Percentiles rank a stretch among this genome's conserved stretches.
Conservation (phyloP, 805 yeast genomes). For the Saccharomyces kudriavzevii region DNA sequence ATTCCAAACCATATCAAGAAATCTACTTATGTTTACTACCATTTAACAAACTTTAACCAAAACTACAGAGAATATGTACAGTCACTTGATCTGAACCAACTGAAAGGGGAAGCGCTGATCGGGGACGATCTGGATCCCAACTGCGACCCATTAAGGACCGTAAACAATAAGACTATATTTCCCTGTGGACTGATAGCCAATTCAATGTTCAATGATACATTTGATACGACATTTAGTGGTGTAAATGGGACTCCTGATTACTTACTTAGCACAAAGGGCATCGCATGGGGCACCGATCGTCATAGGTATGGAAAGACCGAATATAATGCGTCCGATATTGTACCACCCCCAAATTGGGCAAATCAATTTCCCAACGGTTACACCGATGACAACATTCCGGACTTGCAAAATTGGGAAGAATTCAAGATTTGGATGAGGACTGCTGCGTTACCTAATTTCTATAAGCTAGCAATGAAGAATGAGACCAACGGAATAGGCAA, state of each 20-base stretch:
- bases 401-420: slow-evolving; percentile 55
- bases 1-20: slow-evolving; percentile 61
- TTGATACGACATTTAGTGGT: slow-evolving; percentile 38
- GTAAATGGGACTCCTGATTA: slow-evolving; percentile 29
- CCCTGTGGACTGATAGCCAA: slow-evolving; percentile 84
- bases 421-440: slow-evolving; percentile 87
- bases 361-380: slow-evolving; percentile 66
- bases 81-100: slow-evolving; percentile 71
- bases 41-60: slow-evolving; percentile 83
- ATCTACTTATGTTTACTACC: slow-evolving; percentile 73
- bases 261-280: slow-evolving; percentile 41
- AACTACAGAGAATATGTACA: slow-evolving; percentile 91
- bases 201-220: slow-evolving; percentile 71
- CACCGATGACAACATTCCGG: slow-evolving; percentile 60
- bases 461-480: slow-evolving; percentile 73
- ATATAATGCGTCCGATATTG: slow-evolving; percentile 52
- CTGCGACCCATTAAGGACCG: slow-evolving; percentile 30
- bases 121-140: slow-evolving; percentile 39
- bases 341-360: slow-evolving; percentile 80
- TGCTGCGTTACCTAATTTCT: slow-evolving; percentile 84
- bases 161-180: slow-evolving; percentile 40
- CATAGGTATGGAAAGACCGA: slow-evolving; percentile 54
- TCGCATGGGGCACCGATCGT: slow-evolving; percentile 65
- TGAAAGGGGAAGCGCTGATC: slow-evolving; percentile 64
- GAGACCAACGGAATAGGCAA: slow-evolving; percentile 43